phyloP scores from a whole-genome alignment of 2,329 filamentous ascomycete species.

The Harringtonia lauricola region DNA sequence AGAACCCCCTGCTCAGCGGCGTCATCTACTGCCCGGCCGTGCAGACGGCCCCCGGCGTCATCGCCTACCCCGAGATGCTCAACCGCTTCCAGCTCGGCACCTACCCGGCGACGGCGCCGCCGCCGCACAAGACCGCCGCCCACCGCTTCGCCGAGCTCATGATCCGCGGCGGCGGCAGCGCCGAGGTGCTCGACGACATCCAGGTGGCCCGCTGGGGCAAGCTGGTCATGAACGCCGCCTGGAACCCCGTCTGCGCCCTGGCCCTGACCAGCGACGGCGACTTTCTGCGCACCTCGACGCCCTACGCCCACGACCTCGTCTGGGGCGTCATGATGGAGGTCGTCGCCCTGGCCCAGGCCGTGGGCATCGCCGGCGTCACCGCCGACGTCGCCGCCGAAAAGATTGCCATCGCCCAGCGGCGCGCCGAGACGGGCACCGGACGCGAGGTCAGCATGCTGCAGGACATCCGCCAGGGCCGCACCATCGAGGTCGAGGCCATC shows the following conservation, averaged over 20 bases:
- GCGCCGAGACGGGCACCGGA: conserved; percentile 10
- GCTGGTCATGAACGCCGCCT: neutral
- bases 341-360: conserved; percentile 17
- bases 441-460: conserved; percentile 19
- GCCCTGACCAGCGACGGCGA: neutral
- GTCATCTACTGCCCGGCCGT: neutral
- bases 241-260: conserved; percentile 1
- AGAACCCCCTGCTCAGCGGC: neutral
- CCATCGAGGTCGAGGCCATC: conserved; percentile 20
- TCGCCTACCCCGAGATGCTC: neutral
- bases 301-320: neutral
- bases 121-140: neutral
- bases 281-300: neutral
- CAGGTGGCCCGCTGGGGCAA: conserved; percentile 1
- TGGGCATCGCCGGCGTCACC: conserved; percentile 16
- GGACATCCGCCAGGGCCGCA: conserved; percentile 15
- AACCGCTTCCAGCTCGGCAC: conserved; percentile 1
- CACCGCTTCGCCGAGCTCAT: neutral
- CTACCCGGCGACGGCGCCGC: neutral
- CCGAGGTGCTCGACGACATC: neutral
- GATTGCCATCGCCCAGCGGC: conserved; percentile 5
- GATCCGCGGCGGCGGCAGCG: neutral
- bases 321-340: conserved; percentile 22
- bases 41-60: neutral
- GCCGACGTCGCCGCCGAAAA: conserved; percentile 15